Percentiles rank a stretch among this genome's conserved stretches.
These are phyloP conservation scores for Drechslerella coelobrocha DNA, from an alignment of 2,329 filamentous ascomycete species.

Conservation along the genomic window DNA sequence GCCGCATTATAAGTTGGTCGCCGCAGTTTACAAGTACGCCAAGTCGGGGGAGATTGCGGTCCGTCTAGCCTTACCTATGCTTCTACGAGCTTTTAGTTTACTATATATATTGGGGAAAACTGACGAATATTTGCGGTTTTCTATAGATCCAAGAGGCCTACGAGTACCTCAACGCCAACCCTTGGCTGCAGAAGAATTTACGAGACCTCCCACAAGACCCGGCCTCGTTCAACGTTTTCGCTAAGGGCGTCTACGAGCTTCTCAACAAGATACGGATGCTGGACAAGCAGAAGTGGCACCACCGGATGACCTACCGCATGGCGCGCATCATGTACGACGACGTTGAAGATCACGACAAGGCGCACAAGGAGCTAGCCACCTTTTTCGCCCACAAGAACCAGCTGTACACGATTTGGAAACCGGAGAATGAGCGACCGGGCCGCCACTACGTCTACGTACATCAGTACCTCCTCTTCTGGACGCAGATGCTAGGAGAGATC, in stretches of 20 bases:
- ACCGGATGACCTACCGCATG: constrained; percentile 83
- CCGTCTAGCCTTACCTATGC: constrained; percentile 47
- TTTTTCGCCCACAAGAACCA: constrained; percentile 95
- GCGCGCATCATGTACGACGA: constrained; percentile 64
- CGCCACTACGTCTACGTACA: constrained; percentile 92
- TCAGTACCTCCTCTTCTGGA: constrained; percentile 83
- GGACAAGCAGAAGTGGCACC: constrained; percentile 91
- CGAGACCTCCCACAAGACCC: constrained; percentile 46
- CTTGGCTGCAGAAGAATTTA: constrained; percentile 47
- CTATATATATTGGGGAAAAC: not conserved
- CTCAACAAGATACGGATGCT: constrained; percentile 67
- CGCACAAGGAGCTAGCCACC: constrained; percentile 78
- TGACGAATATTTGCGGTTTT: constrained; percentile 61
- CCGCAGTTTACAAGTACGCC: constrained; percentile 81
- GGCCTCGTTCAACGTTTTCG: constrained; percentile 37
- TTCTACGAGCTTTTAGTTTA: constrained; percentile 9
- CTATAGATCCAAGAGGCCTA: constrained; percentile 45
- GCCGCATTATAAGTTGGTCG: constrained; percentile 89
- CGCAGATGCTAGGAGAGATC: constrained; percentile 74
- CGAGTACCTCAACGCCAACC: constrained; percentile 38
- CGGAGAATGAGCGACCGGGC: constrained; percentile 80
- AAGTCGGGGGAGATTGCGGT: constrained; percentile 61
- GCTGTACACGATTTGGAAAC: constrained; percentile 93
- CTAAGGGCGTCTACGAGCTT: constrained; percentile 57
- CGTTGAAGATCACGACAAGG: constrained; percentile 64